Base-by-base conservation (phyloP, 805 yeast species). In the Huiozyma sinensis region DNA sequence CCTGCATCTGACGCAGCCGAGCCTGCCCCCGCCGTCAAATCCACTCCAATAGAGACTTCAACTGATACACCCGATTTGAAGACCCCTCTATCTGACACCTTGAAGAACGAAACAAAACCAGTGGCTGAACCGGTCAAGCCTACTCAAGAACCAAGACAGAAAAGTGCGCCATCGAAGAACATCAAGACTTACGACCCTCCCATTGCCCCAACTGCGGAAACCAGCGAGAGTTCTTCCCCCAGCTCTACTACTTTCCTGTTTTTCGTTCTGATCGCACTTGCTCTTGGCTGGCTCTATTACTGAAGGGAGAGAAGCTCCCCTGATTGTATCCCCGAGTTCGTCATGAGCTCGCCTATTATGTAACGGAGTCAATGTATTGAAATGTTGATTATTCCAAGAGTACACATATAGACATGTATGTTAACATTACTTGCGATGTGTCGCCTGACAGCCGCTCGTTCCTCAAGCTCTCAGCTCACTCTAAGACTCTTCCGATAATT, bases 201-300 rank as follows among this genome's bases (percentile, higher is more conserved):
- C 13, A 27, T 37, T 11, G 32, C 32, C 34, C 56, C 44, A 50
- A 53, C 31, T 60, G 58, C 51, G 41, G 40, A 45, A 9, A 40
- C 38, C 35, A 27, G 39, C 33, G 56, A 56, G 48, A 80, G 78
- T n/a, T 65, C 81, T 41, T 73, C 79, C 40, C 72, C 83, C 17
- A 63, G 76, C 36, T 77, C 78, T 30, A 61, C 82, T 50, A 60
- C 71, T 50, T 52, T 76, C 64, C 61, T 70, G 60, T 58, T 67
- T 65, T 72, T 71, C 60, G 85, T 79, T 54, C 67, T 75, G 37
- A 56, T 77, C 45, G 73, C 77, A 32, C 65, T 77, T 55, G 57
- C 76, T 39, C 65, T 82, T 49, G 90, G 88, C 43, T 83, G 88
- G 86, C 70, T 79, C 62, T 74, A 81, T 53, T 78, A 78, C 55